Base-by-base conservation (phyloP, 164 flowering plant genomes). In the Malania oleifera region DNA sequence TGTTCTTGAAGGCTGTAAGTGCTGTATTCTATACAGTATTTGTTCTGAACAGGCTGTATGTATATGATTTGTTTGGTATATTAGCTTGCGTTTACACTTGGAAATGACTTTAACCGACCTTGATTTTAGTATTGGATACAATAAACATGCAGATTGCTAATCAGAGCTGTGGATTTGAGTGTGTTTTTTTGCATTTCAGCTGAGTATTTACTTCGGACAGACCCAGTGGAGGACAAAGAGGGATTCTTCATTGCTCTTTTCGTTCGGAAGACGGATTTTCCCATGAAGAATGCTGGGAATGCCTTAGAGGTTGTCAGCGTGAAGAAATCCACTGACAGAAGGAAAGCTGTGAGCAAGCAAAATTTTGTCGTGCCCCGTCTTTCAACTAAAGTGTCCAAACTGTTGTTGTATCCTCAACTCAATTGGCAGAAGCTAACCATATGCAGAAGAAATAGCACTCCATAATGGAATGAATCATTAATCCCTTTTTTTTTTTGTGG, bases 211-310 rank as follows among this genome's bases (percentile, higher is more conserved):
- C 78, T 90, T 20, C 76, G 96, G 14, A 81, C 78, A 1, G 86
- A 88, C 65, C 80, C 83, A 2, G 67, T 52, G 2, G 73, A 78
- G 56, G 96, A 90, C 73, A 79, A 76, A 68, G 99, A 93, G 69
- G 96, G 97, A 23, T 93, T 93, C 62, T 93, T 93, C 69, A 90
- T 90, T 47, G 90, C 97, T 20, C 59, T 93, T 19, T 88, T 88
- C 57, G 81, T 78, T 18, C 77, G 72, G 67, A 76, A 64, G 35
- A 47, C 45, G 3, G 48, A 62, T n/a, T 31, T 52, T 60, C 46
- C 39, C 6, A 15, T 27, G 55, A 50, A 7, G 43, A 39, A 7
- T 5, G 15, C 15, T 13, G 15, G 11, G 11, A 39, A 39, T 39
- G 15, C 11, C 3, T 39, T 13, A 39, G 15, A 18, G 20, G 15